A percentile compares a stretch with the other conserved stretches of the same genome.
Evolutionary conservation across 257 asterid species (phyloP).

Genomic region (Oldenlandia corymbosa): DNA sequence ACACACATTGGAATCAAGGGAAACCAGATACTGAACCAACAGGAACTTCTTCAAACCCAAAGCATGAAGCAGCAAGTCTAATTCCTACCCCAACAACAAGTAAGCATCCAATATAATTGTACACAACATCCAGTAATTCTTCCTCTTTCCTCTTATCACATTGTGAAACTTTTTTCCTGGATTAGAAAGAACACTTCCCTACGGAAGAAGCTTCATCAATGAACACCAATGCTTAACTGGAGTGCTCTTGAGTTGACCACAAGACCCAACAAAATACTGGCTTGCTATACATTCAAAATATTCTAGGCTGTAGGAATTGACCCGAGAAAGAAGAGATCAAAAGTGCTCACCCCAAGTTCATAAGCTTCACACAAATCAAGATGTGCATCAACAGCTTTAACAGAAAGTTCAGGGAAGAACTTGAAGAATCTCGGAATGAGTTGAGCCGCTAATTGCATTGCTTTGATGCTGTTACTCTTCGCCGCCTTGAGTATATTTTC

Average conservation of each 20-base stretch:
- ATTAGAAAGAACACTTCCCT: not conserved
- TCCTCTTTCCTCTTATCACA: not conserved
- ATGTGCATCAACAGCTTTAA: constrained; percentile 74
- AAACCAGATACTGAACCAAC: not conserved
- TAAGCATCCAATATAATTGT: not conserved
- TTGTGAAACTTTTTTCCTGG: not conserved
- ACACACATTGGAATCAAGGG: not conserved
- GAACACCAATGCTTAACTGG: not conserved
- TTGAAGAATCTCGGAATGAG: constrained; percentile 87
- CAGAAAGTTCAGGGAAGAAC: constrained; percentile 64
- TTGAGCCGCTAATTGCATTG: constrained; percentile 92
- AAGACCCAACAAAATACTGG: constrained; percentile 8
- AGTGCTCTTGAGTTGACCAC: constrained; percentile 1
- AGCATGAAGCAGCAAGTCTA: not conserved
- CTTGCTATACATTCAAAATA: not conserved
- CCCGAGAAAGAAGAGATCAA: not conserved
- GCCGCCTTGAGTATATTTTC: constrained; percentile 71
- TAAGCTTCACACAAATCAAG: constrained; percentile 96
- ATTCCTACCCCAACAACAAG: not conserved
- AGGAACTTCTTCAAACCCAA: not conserved
- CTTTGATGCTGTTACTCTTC: constrained; percentile 65
- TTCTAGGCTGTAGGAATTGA: not conserved
- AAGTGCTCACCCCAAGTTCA: constrained; percentile 75
- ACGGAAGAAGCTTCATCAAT: constrained; percentile 1
- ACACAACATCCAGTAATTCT: not conserved